These are phyloP conservation scores for Eudorina sp. DNA, from an alignment of 139 green algal species.

Conservation along the genomic window DNA sequence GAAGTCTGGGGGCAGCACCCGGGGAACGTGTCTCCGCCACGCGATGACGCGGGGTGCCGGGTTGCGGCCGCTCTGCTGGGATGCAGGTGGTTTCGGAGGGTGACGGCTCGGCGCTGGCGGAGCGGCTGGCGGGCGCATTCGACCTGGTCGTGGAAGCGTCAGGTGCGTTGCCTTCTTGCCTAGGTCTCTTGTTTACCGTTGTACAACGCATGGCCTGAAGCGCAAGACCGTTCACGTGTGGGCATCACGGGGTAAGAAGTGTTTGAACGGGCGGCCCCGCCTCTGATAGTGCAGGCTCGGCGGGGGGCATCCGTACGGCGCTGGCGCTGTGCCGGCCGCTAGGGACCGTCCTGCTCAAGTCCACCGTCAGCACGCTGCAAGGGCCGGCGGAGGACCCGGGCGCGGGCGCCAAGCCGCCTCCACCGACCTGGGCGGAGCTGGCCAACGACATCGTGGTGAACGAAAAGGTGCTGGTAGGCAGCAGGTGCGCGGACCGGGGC, in stretches of 20 bases:
- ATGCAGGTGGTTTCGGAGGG: slow-evolving; percentile 15
- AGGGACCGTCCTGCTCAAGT: slow-evolving; percentile 82
- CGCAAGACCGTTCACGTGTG: too few relatives aligned
- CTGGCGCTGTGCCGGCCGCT: slow-evolving; percentile 63
- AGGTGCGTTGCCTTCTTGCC: slow-evolving; percentile 21
- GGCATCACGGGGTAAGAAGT: too few relatives aligned
- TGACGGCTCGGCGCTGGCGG: slow-evolving; percentile 5
- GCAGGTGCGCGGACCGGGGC: slow-evolving; percentile 29
- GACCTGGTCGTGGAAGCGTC: slow-evolving; percentile 74
- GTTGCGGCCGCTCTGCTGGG: too few relatives aligned
- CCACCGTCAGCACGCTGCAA: slow-evolving; percentile 63
- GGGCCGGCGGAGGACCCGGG: background rate
- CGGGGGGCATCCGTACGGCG: slow-evolving; percentile 61
- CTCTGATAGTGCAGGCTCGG: slow-evolving; percentile 62
- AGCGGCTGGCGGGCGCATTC: slow-evolving; percentile 56
- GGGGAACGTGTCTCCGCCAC: too few relatives aligned
- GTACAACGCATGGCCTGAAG: too few relatives aligned
- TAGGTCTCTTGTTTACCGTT: too few relatives aligned
- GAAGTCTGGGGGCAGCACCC: too few relatives aligned
- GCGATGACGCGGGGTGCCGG: too few relatives aligned
- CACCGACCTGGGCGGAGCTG: slow-evolving; percentile 62
- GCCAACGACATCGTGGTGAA: slow-evolving; percentile 84
- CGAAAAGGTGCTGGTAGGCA: slow-evolving; percentile 74
- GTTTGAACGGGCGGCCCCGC: too few relatives aligned
- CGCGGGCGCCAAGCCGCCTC: background rate